A percentile compares a stretch with the other conserved stretches of the same genome.
These are phyloP conservation scores for Rhododendron griersonianum DNA, from an alignment of 148 eudicot species.

Conservation along the genomic window DNA sequence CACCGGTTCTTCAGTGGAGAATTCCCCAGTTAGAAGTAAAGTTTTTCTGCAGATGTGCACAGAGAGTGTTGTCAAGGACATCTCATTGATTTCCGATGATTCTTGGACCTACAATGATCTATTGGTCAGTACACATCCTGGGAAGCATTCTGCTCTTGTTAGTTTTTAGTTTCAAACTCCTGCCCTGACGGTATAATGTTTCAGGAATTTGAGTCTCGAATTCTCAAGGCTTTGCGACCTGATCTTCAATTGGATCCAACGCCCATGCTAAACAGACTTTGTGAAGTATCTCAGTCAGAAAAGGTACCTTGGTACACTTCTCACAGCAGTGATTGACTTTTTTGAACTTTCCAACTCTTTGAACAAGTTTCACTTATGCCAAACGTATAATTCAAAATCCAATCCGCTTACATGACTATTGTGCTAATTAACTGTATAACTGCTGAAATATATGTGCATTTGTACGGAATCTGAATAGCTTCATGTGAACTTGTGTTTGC, in stretches of 20 bases:
- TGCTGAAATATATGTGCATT: not conserved
- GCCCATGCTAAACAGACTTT: conserved; percentile 3
- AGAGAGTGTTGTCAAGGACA: conserved; percentile 11
- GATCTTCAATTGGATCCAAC: conserved; percentile 14
- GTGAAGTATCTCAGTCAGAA: not conserved
- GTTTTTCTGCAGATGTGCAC: conserved; percentile 12
- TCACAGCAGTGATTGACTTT: not conserved
- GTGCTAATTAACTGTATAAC: not conserved
- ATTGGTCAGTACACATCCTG: conserved; percentile 2
- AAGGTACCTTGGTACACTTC: conserved; percentile 6
- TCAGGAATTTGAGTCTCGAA: conserved; percentile 8
- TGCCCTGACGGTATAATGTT: not conserved
- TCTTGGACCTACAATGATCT: conserved; percentile 19
- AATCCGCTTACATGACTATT: not conserved
- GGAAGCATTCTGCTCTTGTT: not conserved
- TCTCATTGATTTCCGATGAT: conserved; percentile 6
- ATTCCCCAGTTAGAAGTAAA: not conserved
- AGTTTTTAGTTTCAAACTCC: not conserved
- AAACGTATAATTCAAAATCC: not conserved
- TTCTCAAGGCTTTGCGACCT: conserved; percentile 13
- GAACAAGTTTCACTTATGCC: not conserved
- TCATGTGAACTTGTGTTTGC: not conserved
- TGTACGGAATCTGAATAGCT: not conserved
- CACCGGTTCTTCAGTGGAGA: not conserved
- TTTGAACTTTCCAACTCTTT: not conserved